Conservation (phyloP, 441 rosid genomes). For the Corymbia calophylla region DNA sequence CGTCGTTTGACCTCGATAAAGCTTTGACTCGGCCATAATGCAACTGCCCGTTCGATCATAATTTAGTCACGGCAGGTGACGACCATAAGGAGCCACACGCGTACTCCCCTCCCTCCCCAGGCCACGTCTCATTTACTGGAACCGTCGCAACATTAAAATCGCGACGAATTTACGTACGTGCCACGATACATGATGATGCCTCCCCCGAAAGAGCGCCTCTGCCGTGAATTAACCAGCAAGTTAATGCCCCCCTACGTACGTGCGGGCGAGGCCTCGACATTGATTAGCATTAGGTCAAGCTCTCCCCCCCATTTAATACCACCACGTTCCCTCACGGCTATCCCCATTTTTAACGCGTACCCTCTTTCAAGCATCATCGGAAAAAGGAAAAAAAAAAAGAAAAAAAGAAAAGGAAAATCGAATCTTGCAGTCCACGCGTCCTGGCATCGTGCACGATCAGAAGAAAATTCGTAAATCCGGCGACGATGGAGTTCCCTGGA, state of each 20-base stretch:
- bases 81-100: background rate
- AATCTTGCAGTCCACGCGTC: background rate
- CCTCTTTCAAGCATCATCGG: background rate
- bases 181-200: background rate
- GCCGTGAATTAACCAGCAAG: background rate
- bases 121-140: background rate
- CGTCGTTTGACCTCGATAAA: background rate
- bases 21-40: background rate
- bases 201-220: background rate
- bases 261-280: background rate
- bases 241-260: background rate
- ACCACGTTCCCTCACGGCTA: background rate
- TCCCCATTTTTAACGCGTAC: background rate
- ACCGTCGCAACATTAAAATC: background rate
- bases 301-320: background rate
- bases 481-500: background rate
- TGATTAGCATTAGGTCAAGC: background rate
- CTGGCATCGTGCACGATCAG: background rate
- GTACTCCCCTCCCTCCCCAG: background rate
- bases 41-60: background rate
- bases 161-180: background rate
- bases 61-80: background rate
- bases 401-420: background rate
- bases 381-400: too few species aligned
- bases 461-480: background rate